phyloP scores from a whole-genome alignment of 1,284 basidiomycete species.

The Coniferiporia weirii region DNA sequence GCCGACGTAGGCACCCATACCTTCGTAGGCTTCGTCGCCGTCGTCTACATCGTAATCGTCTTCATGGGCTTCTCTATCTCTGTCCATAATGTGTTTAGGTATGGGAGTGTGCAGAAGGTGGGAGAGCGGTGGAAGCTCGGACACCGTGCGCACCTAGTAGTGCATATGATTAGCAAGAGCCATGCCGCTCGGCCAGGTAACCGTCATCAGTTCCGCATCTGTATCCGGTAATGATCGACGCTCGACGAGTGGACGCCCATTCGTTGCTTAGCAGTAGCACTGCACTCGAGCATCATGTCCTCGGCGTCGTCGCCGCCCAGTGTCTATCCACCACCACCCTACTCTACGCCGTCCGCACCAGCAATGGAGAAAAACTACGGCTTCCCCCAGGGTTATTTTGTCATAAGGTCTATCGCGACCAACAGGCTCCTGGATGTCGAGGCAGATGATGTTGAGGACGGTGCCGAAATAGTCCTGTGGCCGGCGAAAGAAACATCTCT shows the following conservation, averaged over 20 bases:
- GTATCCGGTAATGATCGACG: no score
- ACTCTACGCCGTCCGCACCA: background rate
- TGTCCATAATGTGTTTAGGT: background rate
- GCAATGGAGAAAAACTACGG: conserved; percentile 31
- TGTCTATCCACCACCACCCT: background rate
- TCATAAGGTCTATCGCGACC: conserved; percentile 58
- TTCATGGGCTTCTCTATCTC: background rate
- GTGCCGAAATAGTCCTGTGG: conserved; percentile 59
- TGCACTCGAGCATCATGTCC: no score
- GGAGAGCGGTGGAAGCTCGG: background rate
- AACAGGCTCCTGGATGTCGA: conserved; percentile 60
- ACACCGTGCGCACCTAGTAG: background rate
- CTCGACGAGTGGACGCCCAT: no score
- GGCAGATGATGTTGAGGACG: conserved; percentile 54
- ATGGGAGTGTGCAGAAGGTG: background rate
- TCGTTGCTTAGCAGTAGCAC: no score
- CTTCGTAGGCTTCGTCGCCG: conserved; percentile 12
- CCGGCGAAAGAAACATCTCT: conserved; percentile 66
- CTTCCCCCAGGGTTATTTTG: conserved; percentile 73
- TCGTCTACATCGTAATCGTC: conserved; percentile 11
- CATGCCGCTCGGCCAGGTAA: background rate
- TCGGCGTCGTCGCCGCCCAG: no score
- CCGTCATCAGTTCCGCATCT: no score
- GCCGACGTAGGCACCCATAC: conserved; percentile 17
- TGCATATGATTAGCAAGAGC: background rate